Evolutionary conservation across 805 yeast species (phyloP), one percentile per base, ranked within the genome.

Genomic region (Candida dendrica): DNA sequence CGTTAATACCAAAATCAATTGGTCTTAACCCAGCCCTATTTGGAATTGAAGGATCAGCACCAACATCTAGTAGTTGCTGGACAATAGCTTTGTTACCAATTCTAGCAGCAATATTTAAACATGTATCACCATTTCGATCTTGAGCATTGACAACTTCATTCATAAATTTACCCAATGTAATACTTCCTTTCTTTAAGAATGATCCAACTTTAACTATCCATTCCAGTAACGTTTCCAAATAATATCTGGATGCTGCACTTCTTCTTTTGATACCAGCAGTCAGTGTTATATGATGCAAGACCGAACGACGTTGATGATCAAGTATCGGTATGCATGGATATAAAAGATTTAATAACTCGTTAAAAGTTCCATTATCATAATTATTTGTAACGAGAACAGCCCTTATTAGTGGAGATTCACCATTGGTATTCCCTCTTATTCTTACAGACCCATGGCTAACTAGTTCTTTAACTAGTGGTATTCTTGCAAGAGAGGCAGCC

Each of bases 101-200:
- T 52, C 95, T 75, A 0, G 97, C 93, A 1, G 95, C 95, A 42
- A 93, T 85, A 57, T 90, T 95, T 46, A 93, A 69, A 38, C 96
- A 90, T 0, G 98, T 93, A 59, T 93, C 96, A 20, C 98, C 98
- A 54, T 90, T 90, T 42, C 79, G 69, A 64, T 93, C 98, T 48
- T 83, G 86, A n/a, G 84, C 84, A 58, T 93, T 91, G 41, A 91
- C 81, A 51, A 93, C 75, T 38, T 79, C 77, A 15, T 74, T 67
- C 67, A 83, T 80, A 49, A 83, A 77, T 55, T 73, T 68, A 10
- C 75, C 72, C 20, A 84, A 64, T 33, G 76, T 66, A 38, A 75
- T 61, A 15, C 68, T 65, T 34, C 74, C 69, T 22, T 68, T 61
- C 14, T 75, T 68, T 39, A 78, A 53, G 16, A 61, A 60, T 1